Evolutionary conservation across 371 early-diverging fungal species (phyloP).

Genomic region (Apophysomyces ossiformis): DNA sequence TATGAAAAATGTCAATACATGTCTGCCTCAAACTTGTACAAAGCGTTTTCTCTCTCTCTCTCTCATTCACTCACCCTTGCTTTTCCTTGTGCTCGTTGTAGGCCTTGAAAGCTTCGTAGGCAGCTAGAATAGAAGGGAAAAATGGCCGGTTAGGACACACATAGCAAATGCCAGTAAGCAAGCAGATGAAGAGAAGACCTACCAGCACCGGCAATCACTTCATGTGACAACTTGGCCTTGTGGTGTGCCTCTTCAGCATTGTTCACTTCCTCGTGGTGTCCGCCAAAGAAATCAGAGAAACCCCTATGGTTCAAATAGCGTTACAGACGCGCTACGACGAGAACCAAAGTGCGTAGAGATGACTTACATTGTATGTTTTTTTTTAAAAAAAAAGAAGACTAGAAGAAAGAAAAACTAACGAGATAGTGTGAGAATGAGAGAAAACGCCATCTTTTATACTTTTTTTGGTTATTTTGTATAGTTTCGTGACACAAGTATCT

Average conservation of each 20-base stretch:
- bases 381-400: not conserved
- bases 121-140: conserved; percentile 19
- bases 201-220: conserved; percentile 60
- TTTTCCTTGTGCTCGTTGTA: conserved; percentile 52
- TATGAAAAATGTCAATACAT: not conserved
- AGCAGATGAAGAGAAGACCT: conserved; percentile 6
- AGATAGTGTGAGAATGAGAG: not conserved
- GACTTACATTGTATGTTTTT: no score
- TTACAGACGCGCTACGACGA: no score
- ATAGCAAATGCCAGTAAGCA: conserved; percentile 4
- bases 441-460: not conserved
- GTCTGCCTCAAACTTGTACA: not conserved
- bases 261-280: conserved; percentile 33
- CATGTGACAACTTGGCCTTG: conserved; percentile 53
- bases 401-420: not conserved
- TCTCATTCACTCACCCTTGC: conserved; percentile 29
- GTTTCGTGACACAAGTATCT: not conserved
- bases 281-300: conserved; percentile 36
- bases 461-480: conserved; percentile 2
- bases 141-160: no score
- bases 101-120: conserved; percentile 52
- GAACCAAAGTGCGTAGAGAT: no score
- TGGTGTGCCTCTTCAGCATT: conserved; percentile 26
- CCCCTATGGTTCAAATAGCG: conserved; percentile 29
- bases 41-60: not conserved